Evolutionary conservation across 2,329 filamentous ascomycete species (phyloP).

Genomic region (Claviceps maximensis): DNA sequence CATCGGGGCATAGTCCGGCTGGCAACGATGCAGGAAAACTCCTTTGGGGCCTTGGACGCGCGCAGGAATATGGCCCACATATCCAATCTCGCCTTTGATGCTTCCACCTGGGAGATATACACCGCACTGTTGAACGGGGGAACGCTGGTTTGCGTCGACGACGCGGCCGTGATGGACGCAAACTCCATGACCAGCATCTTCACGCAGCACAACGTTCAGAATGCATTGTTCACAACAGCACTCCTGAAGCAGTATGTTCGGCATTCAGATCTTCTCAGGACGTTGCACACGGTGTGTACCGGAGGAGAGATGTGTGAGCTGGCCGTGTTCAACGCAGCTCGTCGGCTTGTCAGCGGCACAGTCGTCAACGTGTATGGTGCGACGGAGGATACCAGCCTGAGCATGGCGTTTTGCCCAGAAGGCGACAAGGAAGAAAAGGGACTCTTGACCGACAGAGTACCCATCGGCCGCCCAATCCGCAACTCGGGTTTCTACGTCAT

Average conservation of each 20-base stretch:
- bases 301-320: background rate
- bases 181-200: background rate
- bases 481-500: background rate
- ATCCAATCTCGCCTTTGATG: constrained; percentile 8
- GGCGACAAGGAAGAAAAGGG: background rate
- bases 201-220: background rate
- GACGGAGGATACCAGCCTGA: constrained; percentile 9
- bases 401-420: constrained; percentile 2
- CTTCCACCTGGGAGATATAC: constrained; percentile 6
- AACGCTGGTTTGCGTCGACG: constrained; percentile 7
- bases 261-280: background rate
- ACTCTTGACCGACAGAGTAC: background rate
- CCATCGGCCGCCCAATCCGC: background rate
- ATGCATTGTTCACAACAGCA: background rate
- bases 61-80: constrained; percentile 1
- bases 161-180: constrained; percentile 3
- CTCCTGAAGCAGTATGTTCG: background rate
- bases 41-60: background rate
- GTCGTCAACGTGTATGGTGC: constrained; percentile 10
- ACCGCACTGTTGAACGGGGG: constrained; percentile 6
- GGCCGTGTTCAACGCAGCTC: constrained; percentile 2
- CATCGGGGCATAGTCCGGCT: constrained; percentile 7
- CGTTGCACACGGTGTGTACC: background rate
- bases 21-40: background rate
- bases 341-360: background rate